Evolutionary conservation across 1,284 basidiomycete species (phyloP).

Genomic region (Ceratobasidium sp.): DNA sequence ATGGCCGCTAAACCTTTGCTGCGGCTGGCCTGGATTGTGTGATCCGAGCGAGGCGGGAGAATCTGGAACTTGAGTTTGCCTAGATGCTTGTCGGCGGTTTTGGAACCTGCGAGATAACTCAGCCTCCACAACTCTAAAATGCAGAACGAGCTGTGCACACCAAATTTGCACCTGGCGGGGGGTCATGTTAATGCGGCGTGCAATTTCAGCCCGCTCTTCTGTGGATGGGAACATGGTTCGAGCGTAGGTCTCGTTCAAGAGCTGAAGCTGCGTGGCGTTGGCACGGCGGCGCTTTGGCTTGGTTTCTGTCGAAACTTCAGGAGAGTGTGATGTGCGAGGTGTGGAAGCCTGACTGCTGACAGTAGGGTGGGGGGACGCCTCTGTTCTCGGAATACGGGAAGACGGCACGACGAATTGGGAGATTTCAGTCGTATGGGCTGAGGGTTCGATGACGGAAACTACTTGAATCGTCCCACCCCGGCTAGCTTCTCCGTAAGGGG

Average conservation of each 20-base stretch:
- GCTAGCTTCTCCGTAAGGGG: not conserved
- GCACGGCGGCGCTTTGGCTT: conserved; percentile 90
- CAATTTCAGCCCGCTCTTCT: conserved; percentile 80
- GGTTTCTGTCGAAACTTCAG: conserved; percentile 34
- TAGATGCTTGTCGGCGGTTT: conserved; percentile 49
- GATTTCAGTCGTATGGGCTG: conserved; percentile 11
- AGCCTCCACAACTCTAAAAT: not conserved
- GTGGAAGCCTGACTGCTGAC: conserved; percentile 9
- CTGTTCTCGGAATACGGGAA: conserved; percentile 34
- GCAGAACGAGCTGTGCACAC: conserved; percentile 59
- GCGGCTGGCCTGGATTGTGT: conserved; percentile 15
- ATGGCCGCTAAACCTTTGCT: conserved; percentile 5
- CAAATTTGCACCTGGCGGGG: conserved; percentile 87
- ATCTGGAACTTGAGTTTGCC: conserved; percentile 33
- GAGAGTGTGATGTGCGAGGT: conserved; percentile 4
- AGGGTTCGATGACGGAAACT: not conserved
- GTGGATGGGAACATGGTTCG: conserved; percentile 87
- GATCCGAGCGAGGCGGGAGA: conserved; percentile 6
- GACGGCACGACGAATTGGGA: conserved; percentile 38
- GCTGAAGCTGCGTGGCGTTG: conserved; percentile 79
- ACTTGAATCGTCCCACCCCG: not conserved
- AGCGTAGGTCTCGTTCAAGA: conserved; percentile 80
- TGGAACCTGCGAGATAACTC: conserved; percentile 46
- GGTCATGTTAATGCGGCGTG: conserved; percentile 82
- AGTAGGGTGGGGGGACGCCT: conserved; percentile 5